Evolutionary conservation across 257 asterid species (phyloP).

Genomic region (Solanum tarijense): DNA sequence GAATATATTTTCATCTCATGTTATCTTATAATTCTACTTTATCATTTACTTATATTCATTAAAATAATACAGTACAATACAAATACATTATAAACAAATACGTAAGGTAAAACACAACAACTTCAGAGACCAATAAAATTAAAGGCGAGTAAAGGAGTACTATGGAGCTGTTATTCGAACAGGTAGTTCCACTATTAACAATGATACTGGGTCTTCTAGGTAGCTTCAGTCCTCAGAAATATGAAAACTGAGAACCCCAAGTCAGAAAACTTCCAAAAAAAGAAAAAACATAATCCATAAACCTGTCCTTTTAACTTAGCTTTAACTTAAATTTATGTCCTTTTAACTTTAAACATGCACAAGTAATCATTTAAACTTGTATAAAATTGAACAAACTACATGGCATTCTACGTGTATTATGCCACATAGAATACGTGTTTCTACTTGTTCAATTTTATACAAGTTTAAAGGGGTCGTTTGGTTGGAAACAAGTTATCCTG

Average conservation of each 20-base stretch:
- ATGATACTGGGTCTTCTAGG: neutral
- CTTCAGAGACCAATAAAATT: neutral
- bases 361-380: no score
- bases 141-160: neutral
- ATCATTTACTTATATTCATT: neutral
- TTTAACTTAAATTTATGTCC: accelerated
- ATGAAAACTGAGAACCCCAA: neutral
- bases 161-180: neutral
- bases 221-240: neutral
- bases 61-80: no score
- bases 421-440: accelerated
- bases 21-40: neutral
- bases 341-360: no score
- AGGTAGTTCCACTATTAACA: neutral
- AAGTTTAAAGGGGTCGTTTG: no score
- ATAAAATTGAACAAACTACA: no score
- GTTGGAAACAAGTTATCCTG: no score
- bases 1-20: neutral
- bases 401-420: no score
- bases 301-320: no score
- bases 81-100: no score
- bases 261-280: neutral
- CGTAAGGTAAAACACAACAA: no score
- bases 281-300: no score
- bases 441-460: no score